Percentiles rank a stretch among this genome's conserved stretches.
These are phyloP conservation scores for Fusarium devonianum DNA, from an alignment of 2,329 filamentous ascomycete genomes.

Conservation along the genomic window DNA sequence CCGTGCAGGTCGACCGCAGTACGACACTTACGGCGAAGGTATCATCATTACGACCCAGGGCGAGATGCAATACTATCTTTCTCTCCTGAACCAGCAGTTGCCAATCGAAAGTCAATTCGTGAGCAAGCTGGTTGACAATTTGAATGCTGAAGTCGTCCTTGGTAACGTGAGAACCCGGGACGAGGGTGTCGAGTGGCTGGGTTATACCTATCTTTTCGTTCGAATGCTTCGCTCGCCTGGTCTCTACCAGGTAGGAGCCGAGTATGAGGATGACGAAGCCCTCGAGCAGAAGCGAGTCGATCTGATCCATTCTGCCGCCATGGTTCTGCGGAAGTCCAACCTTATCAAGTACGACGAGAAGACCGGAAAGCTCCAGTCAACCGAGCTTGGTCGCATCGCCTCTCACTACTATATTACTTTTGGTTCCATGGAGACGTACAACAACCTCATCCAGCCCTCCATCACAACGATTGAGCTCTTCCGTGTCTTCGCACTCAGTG, in stretches of 20 bases:
- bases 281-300: slow-evolving; percentile 98
- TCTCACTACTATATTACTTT: slow-evolving; percentile 99
- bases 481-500: slow-evolving; percentile 92
- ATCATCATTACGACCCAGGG: slow-evolving; percentile 97
- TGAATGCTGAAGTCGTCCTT: slow-evolving; percentile 95
- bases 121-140: slow-evolving; percentile 90
- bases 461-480: slow-evolving; percentile 96
- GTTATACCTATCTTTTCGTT: slow-evolving; percentile 97
- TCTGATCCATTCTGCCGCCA: slow-evolving; percentile 90
- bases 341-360: slow-evolving; percentile 97
- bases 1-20: slow-evolving; percentile 94
- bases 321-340: slow-evolving; percentile 84
- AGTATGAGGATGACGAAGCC: slow-evolving; percentile 91
- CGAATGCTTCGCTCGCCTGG: slow-evolving; percentile 96
- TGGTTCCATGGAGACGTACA: slow-evolving; percentile 96
- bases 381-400: slow-evolving; percentile 92
- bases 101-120: slow-evolving; percentile 97
- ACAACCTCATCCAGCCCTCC: slow-evolving; percentile 90
- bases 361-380: slow-evolving; percentile 84
- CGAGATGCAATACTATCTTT: slow-evolving; percentile 97
- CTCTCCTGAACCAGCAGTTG: slow-evolving; percentile 93
- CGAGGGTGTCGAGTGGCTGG: slow-evolving; percentile 98
- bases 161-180: slow-evolving; percentile 91
- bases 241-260: slow-evolving; percentile 92
- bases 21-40: slow-evolving; percentile 96